Evolutionary conservation across 345 rosid genomes (phyloP).

Genomic region (Anacardium occidentale): DNA sequence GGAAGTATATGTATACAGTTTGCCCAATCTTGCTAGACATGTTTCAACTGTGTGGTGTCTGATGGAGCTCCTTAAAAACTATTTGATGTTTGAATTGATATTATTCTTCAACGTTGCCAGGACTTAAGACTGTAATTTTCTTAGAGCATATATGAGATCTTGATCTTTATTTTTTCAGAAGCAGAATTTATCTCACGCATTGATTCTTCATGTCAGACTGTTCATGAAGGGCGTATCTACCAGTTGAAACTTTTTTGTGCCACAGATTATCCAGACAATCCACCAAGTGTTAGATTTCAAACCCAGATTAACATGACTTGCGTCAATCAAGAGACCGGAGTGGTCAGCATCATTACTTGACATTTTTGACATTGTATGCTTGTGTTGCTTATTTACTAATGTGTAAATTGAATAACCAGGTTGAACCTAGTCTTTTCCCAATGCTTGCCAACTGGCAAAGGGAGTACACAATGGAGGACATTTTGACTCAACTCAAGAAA

Average conservation of each 20-base stretch:
- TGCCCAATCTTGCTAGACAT: neutral
- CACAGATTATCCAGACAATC: conserved; percentile 65
- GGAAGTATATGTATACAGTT: neutral
- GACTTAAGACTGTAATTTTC: neutral
- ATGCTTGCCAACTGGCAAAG: conserved; percentile 79
- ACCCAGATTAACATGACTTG: conserved; percentile 75
- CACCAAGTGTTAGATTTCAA: conserved; percentile 77
- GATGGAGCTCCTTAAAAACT: neutral
- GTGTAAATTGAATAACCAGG: conserved; percentile 35
- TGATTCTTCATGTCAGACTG: conserved; percentile 50
- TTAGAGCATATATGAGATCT: neutral
- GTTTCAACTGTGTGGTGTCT: neutral
- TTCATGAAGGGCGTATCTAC: conserved; percentile 79
- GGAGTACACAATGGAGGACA: conserved; percentile 72
- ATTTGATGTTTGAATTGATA: neutral
- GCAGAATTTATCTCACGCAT: conserved; percentile 10
- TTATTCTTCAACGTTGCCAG: neutral
- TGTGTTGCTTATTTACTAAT: conserved; percentile 14
- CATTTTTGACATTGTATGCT: neutral
- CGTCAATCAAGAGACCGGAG: conserved; percentile 70
- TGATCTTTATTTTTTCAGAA: neutral
- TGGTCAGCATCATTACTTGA: conserved; percentile 39
- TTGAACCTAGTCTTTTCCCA: conserved; percentile 64
- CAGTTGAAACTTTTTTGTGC: conserved; percentile 81
- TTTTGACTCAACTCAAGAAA: conserved; percentile 69